Base-by-base conservation (phyloP, 495 filamentous ascomycete genomes). In the Talaromyces liani region DNA sequence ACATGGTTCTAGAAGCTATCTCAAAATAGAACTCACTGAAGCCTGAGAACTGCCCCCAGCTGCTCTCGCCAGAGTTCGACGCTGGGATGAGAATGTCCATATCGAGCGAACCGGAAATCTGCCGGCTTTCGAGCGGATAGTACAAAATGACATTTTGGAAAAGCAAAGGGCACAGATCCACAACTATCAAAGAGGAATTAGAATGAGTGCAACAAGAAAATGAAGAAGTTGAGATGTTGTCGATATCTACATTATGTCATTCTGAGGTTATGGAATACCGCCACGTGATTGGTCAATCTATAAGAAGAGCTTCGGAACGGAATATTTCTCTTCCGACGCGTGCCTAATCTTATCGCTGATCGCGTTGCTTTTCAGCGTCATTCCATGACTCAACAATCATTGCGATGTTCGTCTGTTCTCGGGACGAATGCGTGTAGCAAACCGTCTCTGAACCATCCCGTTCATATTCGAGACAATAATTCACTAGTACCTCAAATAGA, bases 181-280 rank as follows among this genome's bases (percentile, higher is more conserved):
- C 1, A 14, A 39, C 2, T 0, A 1, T 39, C 9, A 39, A 6
- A 39, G 7, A 14, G 34, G 34, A 2, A 33, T 9, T 4, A n/a
- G 49, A 20, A 36, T 14, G 24, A 27, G 27, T 6, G 29, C 10
- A 2, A 41, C 9, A 16, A 2, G 12, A 16, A 5, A 41, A 41
- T 16, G 36, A 41, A 41, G 36, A 36, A 36, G 8, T 8, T 36
- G 33, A 27, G 53, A 29, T 31, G 54, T 59, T 36, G 45, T 22
- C 18, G 6, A n/a, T 61, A 39, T 61, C 25, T n/a, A 22, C 41
- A 61, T 61, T 49, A 61, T 47, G 58, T 49, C 34, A 45, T 29
- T 27, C 58, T 45, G 41, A 47, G 14, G 36, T 47, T 60, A 41
- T 1, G 1, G 24, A 29, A 27, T 34, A 14, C 29, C 39, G 58